Evolutionary conservation across 1,284 basidiomycete genomes (phyloP), one percentile per base, ranked within the genome.

Genomic region (Athelia psychrophila): DNA sequence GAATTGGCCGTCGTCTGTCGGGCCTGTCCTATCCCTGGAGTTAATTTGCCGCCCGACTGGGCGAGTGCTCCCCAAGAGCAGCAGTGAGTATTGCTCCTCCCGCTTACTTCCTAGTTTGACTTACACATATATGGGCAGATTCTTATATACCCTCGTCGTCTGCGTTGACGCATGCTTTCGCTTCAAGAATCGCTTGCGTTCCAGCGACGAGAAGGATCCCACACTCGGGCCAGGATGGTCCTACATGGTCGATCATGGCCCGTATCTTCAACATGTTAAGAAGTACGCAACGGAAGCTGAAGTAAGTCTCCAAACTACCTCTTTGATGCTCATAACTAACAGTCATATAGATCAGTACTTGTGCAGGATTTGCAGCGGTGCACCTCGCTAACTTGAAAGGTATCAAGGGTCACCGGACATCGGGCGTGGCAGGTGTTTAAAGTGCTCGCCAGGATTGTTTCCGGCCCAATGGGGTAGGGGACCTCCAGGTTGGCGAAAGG

Each of bases 91-190:
- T 24, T 35, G 50, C 47, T 25, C 36, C 47, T 44, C 16, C 27
- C 22, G 27, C 16, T 13, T 12, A 16, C 18, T 49, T 47, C 12
- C 45, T 1, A 44, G 49, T 4, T 30, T 23, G 38, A 42, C 16
- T 19, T 23, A 5, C 38, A 23, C 16, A 20, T 47, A 3, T 19
- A 23, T 22, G 15, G 15, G 3, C 33, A 58, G 56, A 9, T 61
- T 47, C 36, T 22, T 60, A 2, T 56, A 59, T 46, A 18, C 10
- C 5, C n/a, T 58, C 2, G 47, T 59, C 16, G 25, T 65, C 0
- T 52, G 54, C 1, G 42, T 56, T 32, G 61, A 64, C 42, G 60
- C 59, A 2, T 63, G 60, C 44, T 63, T 64, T 53, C 50, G 56
- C 20, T 53, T 52, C 46, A 62, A 61, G 36, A 51, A 47, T 8